Base-by-base conservation (phyloP, 495 filamentous ascomycete genomes). In the Aspergillus wentii region DNA sequence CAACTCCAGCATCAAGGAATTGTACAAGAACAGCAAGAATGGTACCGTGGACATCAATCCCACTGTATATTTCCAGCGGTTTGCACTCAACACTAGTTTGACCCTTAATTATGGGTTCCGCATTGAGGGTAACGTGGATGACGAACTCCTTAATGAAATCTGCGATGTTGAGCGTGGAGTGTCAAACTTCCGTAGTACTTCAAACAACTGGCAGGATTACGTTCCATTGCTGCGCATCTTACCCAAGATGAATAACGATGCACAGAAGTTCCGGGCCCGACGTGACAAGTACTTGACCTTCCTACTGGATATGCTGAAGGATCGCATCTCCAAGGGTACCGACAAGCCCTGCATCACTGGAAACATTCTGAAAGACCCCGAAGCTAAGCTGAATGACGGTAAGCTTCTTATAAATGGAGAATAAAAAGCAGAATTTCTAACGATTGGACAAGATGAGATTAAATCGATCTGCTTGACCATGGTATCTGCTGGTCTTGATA, bases 71-170 rank as follows among this genome's bases (percentile, higher is more conserved):
- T 63, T 72, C 21, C 68, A 73, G 40, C 60, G 71, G 5, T 69
- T 65, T 38, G 70, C 70, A 3, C 54, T 76, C 10, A 76, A 75
- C 38, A 72, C 68, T 0, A 72, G 64, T 0, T 40, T 76, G 17
- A 76, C 71, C 0, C 57, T 75, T 7, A 74, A 69, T 55, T 76
- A 75, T 32, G 73, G 73, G 1, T 70, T 74, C 22, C 68, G 71
- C n/a, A 74, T 76, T 63, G 70, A 73, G 29, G 61, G 51, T 4
- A 64, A 72, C 1, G 68, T 68, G 40, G 71, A 75, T 33, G 29
- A 40, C 14, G 61, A 61, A 0, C 54, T 75, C 0, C 46, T 76
- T 1, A 61, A 63, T 5, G 70, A 76, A 48, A 73, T 76, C 19
- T 61, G 73, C 1, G 40, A 72, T 26, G 71, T 74, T 8, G 71